phyloP scores from a whole-genome alignment of 176 grass and related monocot genomes.

The Echinochloa phyllopogon region DNA sequence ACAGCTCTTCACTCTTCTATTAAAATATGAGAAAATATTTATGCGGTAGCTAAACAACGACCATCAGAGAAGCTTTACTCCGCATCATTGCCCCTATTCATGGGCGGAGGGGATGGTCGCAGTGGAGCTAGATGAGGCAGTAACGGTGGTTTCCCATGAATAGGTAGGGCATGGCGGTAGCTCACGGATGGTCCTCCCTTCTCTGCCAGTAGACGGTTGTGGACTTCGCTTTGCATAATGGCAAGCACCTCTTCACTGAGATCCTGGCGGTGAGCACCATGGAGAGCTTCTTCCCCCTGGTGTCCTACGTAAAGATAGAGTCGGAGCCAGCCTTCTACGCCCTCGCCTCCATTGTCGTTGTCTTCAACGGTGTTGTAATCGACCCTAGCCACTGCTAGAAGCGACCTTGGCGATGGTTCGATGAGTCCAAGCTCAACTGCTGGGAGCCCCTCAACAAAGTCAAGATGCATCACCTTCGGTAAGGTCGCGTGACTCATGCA shows the following conservation, averaged over 20 bases:
- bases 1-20: no score
- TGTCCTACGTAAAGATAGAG: conserved; percentile 88
- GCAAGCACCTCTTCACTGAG: conserved; percentile 78
- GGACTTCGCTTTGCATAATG: conserved; percentile 84
- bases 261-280: conserved; percentile 74
- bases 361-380: conserved; percentile 86
- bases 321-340: conserved; percentile 88
- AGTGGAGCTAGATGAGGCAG: no score
- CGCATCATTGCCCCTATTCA: no score
- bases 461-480: conserved; percentile 86
- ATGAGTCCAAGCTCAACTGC: conserved; percentile 97
- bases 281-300: conserved; percentile 81
- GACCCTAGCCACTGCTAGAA: conserved; percentile 75
- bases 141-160: no score
- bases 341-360: conserved; percentile 76
- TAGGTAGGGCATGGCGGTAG: no score
- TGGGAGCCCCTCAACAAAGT: conserved; percentile 94
- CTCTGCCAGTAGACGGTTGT: conserved; percentile 86
- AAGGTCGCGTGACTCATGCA: conserved; percentile 90
- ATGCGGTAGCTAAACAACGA: no score
- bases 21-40: no score
- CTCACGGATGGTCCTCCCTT: conserved; percentile 71
- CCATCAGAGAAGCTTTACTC: no score
- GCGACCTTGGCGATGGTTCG: conserved; percentile 98
- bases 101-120: no score